Base-by-base conservation (phyloP, 805 yeast species). In the Nakazawaea pomicola region DNA sequence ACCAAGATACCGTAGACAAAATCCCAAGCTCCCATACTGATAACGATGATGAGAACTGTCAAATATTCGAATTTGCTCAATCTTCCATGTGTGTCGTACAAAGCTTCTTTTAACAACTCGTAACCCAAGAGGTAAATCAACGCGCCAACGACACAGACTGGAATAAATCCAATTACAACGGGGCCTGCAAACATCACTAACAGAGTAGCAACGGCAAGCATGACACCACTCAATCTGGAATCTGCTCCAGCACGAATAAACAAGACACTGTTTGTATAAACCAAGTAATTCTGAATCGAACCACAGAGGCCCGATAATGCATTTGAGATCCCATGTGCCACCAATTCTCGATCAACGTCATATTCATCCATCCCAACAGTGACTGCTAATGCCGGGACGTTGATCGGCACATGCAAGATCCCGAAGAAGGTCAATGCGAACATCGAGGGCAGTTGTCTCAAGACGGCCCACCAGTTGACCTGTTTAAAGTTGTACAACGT, bases 231-330 rank as follows among this genome's bases (percentile, higher is more conserved):
- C 15, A 86, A 55, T 36, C 96, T 68, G 25, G 86, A 81, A 53
- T 89, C 95, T 2, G 96, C 98, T 19, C 99, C 99, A 2, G 96
- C 95, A 49, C 95, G 72, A 49, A 91, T 88, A 58, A 93, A 93
- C 38, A 93, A 64, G 16, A 93, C 85, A 27, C 95, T 83, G 63
- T 93, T 93, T 3, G 98, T 91, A 61, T 93, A 93, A 11, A 93
- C 99, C 55, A 93, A 64, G 58, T 93, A 93, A 61, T 93, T 93
- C 57, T 91, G 98, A 47, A 93, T 88, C 2, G 95, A 81, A 0
- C 99, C 99, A 33, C 74, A 53, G 16, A 79, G 46, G 1, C 98
- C 99, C 36, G 95, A 83, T 6, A 93, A 51, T 9, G 83, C 79
- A 57, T 93, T 93, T 4, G 96, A 86, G 46, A 83, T 73, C 3